Conservation (phyloP, 2,329 filamentous ascomycete species). For the Rutstroemia sp. region DNA sequence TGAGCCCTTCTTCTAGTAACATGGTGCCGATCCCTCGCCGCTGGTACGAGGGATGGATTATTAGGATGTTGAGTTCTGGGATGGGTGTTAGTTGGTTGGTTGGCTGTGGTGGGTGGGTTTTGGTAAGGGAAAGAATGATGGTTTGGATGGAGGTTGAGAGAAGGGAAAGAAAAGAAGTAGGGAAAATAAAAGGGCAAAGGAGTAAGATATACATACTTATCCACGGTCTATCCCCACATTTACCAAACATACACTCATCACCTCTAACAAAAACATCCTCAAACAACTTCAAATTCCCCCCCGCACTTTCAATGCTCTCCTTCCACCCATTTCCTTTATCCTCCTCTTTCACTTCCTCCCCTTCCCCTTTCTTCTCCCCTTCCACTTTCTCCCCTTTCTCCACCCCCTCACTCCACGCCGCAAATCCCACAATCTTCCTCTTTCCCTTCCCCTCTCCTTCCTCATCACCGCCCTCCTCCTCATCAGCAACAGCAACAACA, state of each 20-base stretch:
- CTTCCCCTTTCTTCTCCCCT: not conserved
- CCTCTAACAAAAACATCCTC: constrained; percentile 19
- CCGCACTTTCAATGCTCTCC: constrained; percentile 11
- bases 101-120: not conserved
- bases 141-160: not conserved
- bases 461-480: not conserved
- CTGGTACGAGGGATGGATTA: constrained; percentile 18
- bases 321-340: constrained; percentile 1
- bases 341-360: too few relatives aligned
- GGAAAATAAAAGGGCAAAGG: not conserved
- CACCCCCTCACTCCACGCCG: constrained; percentile 13
- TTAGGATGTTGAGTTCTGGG: constrained; percentile 19
- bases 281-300: constrained; percentile 22
- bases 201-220: constrained; percentile 17
- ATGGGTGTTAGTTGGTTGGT: not conserved
- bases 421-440: constrained; percentile 14
- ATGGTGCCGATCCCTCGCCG: constrained; percentile 20
- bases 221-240: constrained; percentile 15
- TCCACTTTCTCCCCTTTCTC: not conserved
- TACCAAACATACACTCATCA: constrained; percentile 19
- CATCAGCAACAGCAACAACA: constrained; percentile 13
- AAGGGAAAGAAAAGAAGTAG: not conserved
- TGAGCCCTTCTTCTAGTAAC: constrained; percentile 18
- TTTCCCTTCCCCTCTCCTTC: too few relatives aligned
- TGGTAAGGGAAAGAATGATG: not conserved